A percentile compares a stretch with the other conserved stretches of the same genome.
These are phyloP conservation scores for Fusarium odoratissimum DNA, from an alignment of 2,329 filamentous ascomycete genomes.

Conservation along the genomic window DNA sequence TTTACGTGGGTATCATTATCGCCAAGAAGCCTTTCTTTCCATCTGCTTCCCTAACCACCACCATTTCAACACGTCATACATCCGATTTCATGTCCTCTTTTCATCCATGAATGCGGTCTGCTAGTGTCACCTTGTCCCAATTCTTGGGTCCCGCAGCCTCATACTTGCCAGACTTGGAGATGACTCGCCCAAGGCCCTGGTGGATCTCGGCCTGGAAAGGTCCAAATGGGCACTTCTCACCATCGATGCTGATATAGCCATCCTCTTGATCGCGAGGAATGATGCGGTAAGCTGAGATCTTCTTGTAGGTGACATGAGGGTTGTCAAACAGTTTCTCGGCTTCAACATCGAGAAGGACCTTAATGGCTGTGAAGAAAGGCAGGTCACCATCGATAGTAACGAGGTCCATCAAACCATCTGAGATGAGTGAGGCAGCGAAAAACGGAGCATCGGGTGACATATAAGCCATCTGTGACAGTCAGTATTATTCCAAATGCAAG, in stretches of 20 bases:
- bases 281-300: conserved; percentile 88
- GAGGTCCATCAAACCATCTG: conserved; percentile 88
- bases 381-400: conserved; percentile 84
- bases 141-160: conserved; percentile 69
- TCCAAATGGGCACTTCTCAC: conserved; percentile 86
- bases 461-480: conserved; percentile 76
- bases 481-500: conserved; percentile 5
- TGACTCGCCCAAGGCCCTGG: conserved; percentile 81
- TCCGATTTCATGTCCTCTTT: neutral
- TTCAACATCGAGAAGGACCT: conserved; percentile 78
- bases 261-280: conserved; percentile 76
- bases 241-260: conserved; percentile 94
- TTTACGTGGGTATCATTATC: conserved; percentile 43
- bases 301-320: conserved; percentile 81
- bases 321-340: conserved; percentile 83
- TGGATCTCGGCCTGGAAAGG: conserved; percentile 94
- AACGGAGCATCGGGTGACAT: conserved; percentile 91
- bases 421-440: conserved; percentile 84
- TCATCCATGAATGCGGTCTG: conserved; percentile 47
- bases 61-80: neutral
- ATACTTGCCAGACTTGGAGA: conserved; percentile 81
- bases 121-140: conserved; percentile 59
- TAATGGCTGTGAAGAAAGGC: conserved; percentile 71
- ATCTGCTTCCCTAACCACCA: neutral
- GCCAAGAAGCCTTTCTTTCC: conserved; percentile 8